Evolutionary conservation across 2,329 filamentous ascomycete genomes (phyloP), one percentile per base, ranked within the genome.

Genomic region (Chaetomiaceae sp.): DNA sequence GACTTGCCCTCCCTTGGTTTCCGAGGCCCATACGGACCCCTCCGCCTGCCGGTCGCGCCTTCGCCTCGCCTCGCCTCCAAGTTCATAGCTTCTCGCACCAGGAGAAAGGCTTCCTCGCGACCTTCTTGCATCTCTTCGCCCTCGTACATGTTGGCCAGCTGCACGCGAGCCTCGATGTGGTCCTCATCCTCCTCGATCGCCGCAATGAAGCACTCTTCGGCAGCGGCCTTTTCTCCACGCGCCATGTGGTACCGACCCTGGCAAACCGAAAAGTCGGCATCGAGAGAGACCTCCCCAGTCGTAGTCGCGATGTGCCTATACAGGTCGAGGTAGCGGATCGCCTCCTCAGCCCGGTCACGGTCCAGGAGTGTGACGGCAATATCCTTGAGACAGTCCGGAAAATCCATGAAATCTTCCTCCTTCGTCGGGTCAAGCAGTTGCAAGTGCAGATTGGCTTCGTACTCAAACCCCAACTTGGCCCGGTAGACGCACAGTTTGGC

Each of bases 141-240:
- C 65, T 95, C 89, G 62, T 95, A 96, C 66, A 96, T 81, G 61
- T 87, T 90, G 12, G 89, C 89, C 9, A 96, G 74, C 60, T 89
- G 82, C 25, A 87, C 82, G 34, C 89, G 84, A 34, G 89, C 87
- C 55, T 90, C 85, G 42, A 92, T 82, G 51, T 86, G 83, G 35
- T 81, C 74, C 39, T 83, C 73, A 55, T 95, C 86, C 53, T 82
- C 77, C 45, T 89, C 81, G 33, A 89, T 82, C 10, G 91, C 82
- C 2, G 81, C 81, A 20, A 89, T 77, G 60, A 91, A 93, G 63
- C 82, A 87, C 56, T 87, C 82, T 62, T 92, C 85, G 0, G 91
- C 90, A 33, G 86, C 81, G 27, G 81, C 74, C 17, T 81, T 75
- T 48, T 86, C 76, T 6, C 78, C 79, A 21, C 82, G 70, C 6